A percentile compares a stretch with the other conserved stretches of the same genome.
These are phyloP conservation scores for Vanderwaltozyma tropicalis DNA, from an alignment of 805 yeast genomes.

Conservation along the genomic window DNA sequence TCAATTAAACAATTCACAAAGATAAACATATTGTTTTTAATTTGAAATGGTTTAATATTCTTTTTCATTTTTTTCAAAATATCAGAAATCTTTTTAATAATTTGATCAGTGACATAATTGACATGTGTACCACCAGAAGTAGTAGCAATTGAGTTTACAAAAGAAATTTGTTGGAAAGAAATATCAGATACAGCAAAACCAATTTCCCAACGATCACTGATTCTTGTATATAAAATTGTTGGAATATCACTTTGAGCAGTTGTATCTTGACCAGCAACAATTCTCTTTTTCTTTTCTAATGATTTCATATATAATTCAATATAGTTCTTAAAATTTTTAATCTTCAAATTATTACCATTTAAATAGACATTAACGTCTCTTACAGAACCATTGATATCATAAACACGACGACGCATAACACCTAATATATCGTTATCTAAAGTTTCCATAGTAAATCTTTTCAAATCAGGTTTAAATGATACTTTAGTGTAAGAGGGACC, in stretches of 20 bases:
- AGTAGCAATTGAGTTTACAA: constrained; percentile 95
- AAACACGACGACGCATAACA: constrained; percentile 85
- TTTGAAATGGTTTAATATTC: constrained; percentile 77
- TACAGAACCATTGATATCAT: constrained; percentile 90
- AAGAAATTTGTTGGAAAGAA: constrained; percentile 84
- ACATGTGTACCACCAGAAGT: constrained; percentile 96
- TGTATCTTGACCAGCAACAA: constrained; percentile 32
- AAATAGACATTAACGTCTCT: constrained; percentile 68
- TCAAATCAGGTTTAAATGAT: constrained; percentile 78
- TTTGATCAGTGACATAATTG: constrained; percentile 72
- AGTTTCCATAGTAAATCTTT: constrained; percentile 72
- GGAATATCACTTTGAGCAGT: constrained; percentile 31
- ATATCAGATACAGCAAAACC: constrained; percentile 93
- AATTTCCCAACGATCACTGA: constrained; percentile 89
- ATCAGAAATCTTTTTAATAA: constrained; percentile 67
- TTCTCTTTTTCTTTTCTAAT: constrained; percentile 37
- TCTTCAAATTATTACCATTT: constrained; percentile 60
- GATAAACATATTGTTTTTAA: constrained; percentile 79
- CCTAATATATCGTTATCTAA: constrained; percentile 77
- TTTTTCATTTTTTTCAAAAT: constrained; percentile 57
- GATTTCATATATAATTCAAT: constrained; percentile 85
- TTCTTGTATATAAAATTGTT: constrained; percentile 64
- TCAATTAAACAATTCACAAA: constrained; percentile 88
- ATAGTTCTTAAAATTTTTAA: constrained; percentile 72
- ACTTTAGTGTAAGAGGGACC: constrained; percentile 76